phyloP scores from a whole-genome alignment of 345 rosid species.

The Camelina neglecta region DNA sequence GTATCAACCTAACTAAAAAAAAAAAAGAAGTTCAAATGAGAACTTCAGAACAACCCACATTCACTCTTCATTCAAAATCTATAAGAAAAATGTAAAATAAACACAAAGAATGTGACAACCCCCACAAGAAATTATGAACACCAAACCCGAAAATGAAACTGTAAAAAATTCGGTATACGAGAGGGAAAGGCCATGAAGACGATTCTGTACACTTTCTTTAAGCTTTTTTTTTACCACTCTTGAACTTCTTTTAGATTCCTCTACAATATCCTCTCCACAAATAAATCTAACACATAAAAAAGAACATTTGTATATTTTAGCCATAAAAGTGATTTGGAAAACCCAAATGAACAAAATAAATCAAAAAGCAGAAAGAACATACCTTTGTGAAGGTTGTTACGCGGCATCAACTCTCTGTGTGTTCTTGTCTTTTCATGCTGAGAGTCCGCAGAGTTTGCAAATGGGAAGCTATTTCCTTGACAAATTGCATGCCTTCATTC shows the following conservation, averaged over 20 bases:
- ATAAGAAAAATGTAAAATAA: conserved; percentile 23
- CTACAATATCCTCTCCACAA: conserved; percentile 26
- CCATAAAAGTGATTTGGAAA: neutral
- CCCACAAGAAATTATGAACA: conserved; percentile 31
- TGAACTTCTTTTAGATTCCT: conserved; percentile 18
- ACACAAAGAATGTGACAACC: conserved; percentile 15
- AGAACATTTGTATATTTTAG: neutral
- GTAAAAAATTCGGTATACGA: conserved; percentile 24
- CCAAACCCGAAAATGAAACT: conserved; percentile 30
- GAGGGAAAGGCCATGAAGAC: conserved; percentile 25
- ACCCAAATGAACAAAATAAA: neutral
- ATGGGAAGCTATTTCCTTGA: conserved; percentile 58
- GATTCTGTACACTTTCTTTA: conserved; percentile 40
- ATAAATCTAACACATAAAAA: conserved; percentile 4
- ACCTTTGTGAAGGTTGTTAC: conserved; percentile 44
- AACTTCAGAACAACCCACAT: conserved; percentile 30
- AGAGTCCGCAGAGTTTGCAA: conserved; percentile 50
- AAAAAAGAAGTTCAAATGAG: conserved; percentile 18
- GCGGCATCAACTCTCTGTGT: conserved; percentile 42
- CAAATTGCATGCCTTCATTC: conserved; percentile 51
- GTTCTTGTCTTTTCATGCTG: conserved; percentile 41
- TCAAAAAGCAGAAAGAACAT: conserved; percentile 12
- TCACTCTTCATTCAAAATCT: conserved; percentile 30
- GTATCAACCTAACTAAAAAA: conserved; percentile 22
- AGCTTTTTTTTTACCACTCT: conserved; percentile 21